Base-by-base conservation (phyloP, 2,329 filamentous ascomycete genomes). In the Talaromyces sp. region DNA sequence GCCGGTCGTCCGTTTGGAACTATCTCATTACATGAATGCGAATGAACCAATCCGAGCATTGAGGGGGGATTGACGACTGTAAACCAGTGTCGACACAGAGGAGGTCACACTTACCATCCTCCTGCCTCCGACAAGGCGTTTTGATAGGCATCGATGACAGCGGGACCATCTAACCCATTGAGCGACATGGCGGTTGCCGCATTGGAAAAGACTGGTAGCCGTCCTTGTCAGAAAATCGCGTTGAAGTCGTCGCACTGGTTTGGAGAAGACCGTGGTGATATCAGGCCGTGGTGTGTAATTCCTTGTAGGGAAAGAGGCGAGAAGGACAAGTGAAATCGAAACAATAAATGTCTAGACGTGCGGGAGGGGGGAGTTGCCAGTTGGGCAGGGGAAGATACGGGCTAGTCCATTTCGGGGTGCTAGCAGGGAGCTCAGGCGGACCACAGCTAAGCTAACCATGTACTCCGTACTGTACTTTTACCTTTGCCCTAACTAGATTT, bases 81-180 rank as follows among this genome's bases (percentile, higher is more conserved):
- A 6, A 37, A 31, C 27, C 27, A 31, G 27, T 31, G 27, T 37
- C 9, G 35, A 37, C 35, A 31, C 27, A 6, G 27, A 1, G 48
- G 6, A 43, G 6, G 43, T n/a, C 14, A 33, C 11, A 83, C 90
- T 79, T 85, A 98, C 95, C 95, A 99, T 89, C 93, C 93, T 82
- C 93, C 93, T 65, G 92, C 87, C 79, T 98, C 95, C 66, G 86
- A 86, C 72, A 89, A 83, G 64, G 92, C 91, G 72, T 87, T 83
- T 75, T 93, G 90, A 80, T 96, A 89, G 73, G 93, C 93, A 81
- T 96, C 92, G 79, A 88, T 87, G 80, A 99, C 86, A 75, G 87
- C 86, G 71, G 85, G 82, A 81, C 88, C 86, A 82, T 97, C 93
- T 80, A 98, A 85, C 70, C 95, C 95, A 88, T 97, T 97, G 79